These are phyloP conservation scores for Russula griseocarnosa DNA, from an alignment of 768 basidiomycete species.

Conservation along the genomic window DNA sequence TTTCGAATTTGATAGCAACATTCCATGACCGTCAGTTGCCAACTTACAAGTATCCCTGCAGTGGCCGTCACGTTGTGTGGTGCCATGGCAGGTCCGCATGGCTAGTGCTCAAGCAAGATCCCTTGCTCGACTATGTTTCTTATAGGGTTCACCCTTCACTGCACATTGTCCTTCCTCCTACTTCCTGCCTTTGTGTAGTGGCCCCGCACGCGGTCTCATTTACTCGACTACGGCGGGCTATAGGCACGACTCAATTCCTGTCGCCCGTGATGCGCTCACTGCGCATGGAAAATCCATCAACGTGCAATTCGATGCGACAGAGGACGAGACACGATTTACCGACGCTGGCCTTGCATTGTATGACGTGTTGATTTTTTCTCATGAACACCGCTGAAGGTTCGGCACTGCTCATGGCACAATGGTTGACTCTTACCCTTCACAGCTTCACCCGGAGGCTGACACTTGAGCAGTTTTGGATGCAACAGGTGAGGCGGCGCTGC, in stretches of 20 bases:
- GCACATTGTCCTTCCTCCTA: not conserved
- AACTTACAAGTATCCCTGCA: too few relatives aligned
- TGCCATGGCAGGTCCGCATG: not conserved
- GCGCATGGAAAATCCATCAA: slow-evolving; percentile 33
- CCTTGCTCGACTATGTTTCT: not conserved
- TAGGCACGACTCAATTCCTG: slow-evolving; percentile 50
- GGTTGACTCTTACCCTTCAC: not conserved
- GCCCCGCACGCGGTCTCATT: slow-evolving; percentile 32
- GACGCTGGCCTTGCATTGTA: slow-evolving; percentile 40
- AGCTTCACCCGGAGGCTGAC: not conserved
- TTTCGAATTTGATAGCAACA: not conserved
- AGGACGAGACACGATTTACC: slow-evolving; percentile 43
- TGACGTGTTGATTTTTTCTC: slow-evolving; percentile 47
- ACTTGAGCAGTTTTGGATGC: slow-evolving; percentile 41
- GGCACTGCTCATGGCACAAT: slow-evolving; percentile 9
- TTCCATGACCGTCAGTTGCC: not conserved
- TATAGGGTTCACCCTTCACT: not conserved
- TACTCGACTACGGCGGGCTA: slow-evolving; percentile 44
- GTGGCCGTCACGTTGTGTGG: not conserved
- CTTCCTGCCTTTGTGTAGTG: not conserved
- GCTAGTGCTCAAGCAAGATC: too few relatives aligned
- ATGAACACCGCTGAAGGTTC: slow-evolving; percentile 45
- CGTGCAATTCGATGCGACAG: slow-evolving; percentile 43
- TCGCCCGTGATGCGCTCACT: slow-evolving; percentile 43
- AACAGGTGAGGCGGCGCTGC: slow-evolving; percentile 40